Conservation (phyloP, 179 eudicot genomes). For the Gypsophila paniculata region DNA sequence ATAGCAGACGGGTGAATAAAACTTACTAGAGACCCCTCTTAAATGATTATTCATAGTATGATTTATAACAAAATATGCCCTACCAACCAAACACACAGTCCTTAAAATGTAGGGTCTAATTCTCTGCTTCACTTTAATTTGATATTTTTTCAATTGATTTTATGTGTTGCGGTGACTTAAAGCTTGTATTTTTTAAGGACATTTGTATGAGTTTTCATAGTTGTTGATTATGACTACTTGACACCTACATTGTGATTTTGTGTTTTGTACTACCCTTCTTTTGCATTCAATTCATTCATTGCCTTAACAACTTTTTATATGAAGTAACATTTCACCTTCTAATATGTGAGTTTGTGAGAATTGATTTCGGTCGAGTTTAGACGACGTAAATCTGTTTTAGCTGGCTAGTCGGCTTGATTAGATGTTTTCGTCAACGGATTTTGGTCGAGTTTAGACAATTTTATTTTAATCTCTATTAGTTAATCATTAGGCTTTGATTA, state of each 20-base stretch:
- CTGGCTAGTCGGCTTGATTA: too few relatives aligned
- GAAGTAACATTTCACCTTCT: too few relatives aligned
- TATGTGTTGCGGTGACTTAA: constrained; percentile 20
- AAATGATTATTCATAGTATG: background rate
- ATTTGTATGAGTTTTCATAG: background rate
- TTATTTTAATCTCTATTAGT: too few relatives aligned
- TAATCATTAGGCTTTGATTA: too few relatives aligned
- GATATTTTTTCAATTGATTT: background rate
- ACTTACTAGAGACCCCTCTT: background rate
- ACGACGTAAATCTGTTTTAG: too few relatives aligned
- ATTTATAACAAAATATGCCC: background rate
- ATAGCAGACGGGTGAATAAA: background rate
- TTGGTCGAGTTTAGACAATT: too few relatives aligned
- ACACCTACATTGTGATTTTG: constrained; percentile 6
- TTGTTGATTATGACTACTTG: constrained; percentile 9
- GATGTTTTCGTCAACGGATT: too few relatives aligned
- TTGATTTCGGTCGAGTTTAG: too few relatives aligned
- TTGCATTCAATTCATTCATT: too few relatives aligned
- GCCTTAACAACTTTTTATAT: too few relatives aligned
- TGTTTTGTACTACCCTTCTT: constrained; percentile 2
- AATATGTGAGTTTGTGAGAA: too few relatives aligned
- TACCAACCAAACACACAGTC: background rate
- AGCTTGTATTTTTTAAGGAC: constrained; percentile 23
- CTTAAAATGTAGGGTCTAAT: background rate
- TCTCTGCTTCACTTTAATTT: background rate